phyloP scores from a whole-genome alignment of 495 filamentous ascomycete genomes.

The Parachaetomium inaequale region DNA sequence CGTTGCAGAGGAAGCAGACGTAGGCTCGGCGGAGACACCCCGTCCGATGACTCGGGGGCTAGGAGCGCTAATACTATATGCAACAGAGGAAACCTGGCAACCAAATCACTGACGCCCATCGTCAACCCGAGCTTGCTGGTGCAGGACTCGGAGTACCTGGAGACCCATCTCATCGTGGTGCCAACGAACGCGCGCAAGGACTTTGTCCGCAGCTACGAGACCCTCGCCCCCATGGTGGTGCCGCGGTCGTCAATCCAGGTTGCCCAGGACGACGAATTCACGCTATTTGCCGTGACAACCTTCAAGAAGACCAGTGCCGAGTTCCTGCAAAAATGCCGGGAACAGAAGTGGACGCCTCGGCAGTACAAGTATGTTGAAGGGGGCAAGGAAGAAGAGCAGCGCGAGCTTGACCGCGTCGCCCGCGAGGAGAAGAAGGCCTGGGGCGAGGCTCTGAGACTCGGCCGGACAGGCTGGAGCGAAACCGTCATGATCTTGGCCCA shows the following conservation, averaged over 20 bases:
- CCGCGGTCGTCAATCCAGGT: constrained; percentile 78
- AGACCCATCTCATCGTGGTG: constrained; percentile 89
- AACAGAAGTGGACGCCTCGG: constrained; percentile 87
- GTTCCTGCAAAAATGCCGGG: constrained; percentile 83
- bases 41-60: neutral
- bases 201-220: constrained; percentile 85
- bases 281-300: constrained; percentile 79
- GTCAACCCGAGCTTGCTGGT: constrained; percentile 75
- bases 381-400: constrained; percentile 79
- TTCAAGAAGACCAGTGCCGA: constrained; percentile 88
- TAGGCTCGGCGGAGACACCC: constrained; percentile 2
- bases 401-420: constrained; percentile 73
- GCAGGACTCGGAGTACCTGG: constrained; percentile 90
- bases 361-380: constrained; percentile 92
- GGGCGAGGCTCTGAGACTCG: constrained; percentile 84
- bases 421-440: constrained; percentile 82
- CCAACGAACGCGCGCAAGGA: constrained; percentile 75
- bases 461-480: constrained; percentile 86
- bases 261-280: constrained; percentile 80
- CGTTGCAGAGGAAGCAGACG: constrained; percentile 82
- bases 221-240: constrained; percentile 75
- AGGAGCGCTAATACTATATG: constrained; percentile 6
- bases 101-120: constrained; percentile 84
- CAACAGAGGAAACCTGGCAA: constrained; percentile 83
- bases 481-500: constrained; percentile 93